phyloP scores from a whole-genome alignment of 352 stramenopile species.

The Pythium myriotylum region DNA sequence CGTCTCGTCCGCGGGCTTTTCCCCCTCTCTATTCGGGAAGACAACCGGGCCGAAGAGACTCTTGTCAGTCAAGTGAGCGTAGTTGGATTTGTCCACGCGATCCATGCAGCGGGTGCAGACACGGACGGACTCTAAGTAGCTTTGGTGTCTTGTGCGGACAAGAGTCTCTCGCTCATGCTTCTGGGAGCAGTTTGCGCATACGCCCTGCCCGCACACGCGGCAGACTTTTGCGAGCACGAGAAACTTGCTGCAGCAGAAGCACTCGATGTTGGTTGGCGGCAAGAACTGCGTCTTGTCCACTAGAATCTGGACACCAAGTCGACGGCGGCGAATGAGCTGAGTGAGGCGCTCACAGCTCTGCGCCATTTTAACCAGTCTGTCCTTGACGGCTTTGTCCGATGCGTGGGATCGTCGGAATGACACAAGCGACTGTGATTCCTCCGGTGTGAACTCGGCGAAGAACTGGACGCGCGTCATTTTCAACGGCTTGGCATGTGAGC shows the following conservation, averaged over 20 bases:
- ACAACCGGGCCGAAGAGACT: slow-evolving; percentile 32
- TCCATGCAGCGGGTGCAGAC: slow-evolving; percentile 57
- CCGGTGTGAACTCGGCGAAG: background rate
- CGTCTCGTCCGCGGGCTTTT: slow-evolving; percentile 7
- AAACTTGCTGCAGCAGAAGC: slow-evolving; percentile 57
- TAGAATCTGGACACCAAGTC: slow-evolving; percentile 55
- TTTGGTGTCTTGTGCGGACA: background rate
- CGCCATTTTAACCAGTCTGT: slow-evolving; percentile 2
- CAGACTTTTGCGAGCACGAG: slow-evolving; percentile 45
- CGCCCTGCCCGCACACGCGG: slow-evolving; percentile 54
- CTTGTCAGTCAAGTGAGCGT: slow-evolving; percentile 34
- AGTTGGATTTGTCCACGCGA: slow-evolving; percentile 52
- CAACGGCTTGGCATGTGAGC: background rate
- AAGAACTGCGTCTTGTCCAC: slow-evolving; percentile 39
- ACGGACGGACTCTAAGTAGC: slow-evolving; percentile 28
- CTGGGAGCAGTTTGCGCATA: slow-evolving; percentile 48
- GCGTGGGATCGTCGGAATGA: background rate
- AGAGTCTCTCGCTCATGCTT: slow-evolving; percentile 30
- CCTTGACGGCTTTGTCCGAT: slow-evolving; percentile 6
- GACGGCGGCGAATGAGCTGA: slow-evolving; percentile 49
- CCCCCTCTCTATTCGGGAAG: slow-evolving; percentile 23
- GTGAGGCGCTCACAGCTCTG: slow-evolving; percentile 28
- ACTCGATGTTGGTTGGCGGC: slow-evolving; percentile 44
- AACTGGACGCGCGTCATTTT: slow-evolving; percentile 5
- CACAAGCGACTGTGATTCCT: background rate